Conservation (phyloP, 2,329 filamentous ascomycete genomes). For the Parafenestella ontariensis region DNA sequence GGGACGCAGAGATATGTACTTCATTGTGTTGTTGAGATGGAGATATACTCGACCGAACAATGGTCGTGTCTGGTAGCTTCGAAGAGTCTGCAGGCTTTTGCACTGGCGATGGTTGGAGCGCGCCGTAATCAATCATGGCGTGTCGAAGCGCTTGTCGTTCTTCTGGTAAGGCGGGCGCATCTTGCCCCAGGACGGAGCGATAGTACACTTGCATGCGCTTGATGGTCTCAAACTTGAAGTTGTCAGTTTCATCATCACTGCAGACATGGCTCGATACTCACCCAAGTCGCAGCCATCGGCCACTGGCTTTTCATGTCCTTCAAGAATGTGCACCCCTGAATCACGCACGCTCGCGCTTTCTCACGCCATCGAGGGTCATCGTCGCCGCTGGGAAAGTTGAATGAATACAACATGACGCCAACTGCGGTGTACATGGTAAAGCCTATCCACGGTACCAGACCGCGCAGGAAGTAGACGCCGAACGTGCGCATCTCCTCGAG, state of each 20-base stretch:
- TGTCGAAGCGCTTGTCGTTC: constrained; percentile 47
- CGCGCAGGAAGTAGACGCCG: constrained; percentile 50
- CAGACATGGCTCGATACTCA: constrained; percentile 7
- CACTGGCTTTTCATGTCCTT: constrained; percentile 52
- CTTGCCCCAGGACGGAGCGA: constrained; percentile 44
- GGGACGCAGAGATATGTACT: not conserved
- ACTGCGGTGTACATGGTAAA: constrained; percentile 53
- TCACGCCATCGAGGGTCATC: constrained; percentile 44
- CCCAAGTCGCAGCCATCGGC: constrained; percentile 53
- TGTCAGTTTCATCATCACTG: constrained; percentile 3
- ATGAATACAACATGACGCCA: constrained; percentile 50
- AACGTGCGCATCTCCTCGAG: constrained; percentile 51
- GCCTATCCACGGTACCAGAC: constrained; percentile 51
- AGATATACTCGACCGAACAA: constrained; percentile 15
- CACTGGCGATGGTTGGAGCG: constrained; percentile 49
- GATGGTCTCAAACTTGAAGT: constrained; percentile 48
- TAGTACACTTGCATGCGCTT: constrained; percentile 54
- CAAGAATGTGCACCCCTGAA: constrained; percentile 47
- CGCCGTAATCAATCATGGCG: constrained; percentile 52
- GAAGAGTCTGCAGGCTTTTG: constrained; percentile 40
- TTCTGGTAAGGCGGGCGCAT: constrained; percentile 44
- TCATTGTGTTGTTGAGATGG: constrained; percentile 8
- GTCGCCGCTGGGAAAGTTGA: constrained; percentile 47
- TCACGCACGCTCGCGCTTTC: constrained; percentile 43
- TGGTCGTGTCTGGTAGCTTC: constrained; percentile 17